Base-by-base conservation (phyloP, 441 rosid species). In the Croton laevigatus region DNA sequence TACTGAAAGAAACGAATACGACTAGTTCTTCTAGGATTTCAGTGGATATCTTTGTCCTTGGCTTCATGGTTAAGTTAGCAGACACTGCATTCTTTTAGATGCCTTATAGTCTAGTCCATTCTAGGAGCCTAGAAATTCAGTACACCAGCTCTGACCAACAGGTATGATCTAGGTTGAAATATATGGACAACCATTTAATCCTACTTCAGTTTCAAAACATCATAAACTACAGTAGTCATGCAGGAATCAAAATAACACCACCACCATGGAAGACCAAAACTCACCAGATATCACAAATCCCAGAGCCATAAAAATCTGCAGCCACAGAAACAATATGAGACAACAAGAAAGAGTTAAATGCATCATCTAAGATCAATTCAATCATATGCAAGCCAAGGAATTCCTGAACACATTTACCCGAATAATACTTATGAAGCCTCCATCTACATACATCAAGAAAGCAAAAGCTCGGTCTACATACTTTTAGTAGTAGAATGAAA, bases 221-320 rank as follows among this genome's bases (percentile, higher is more conserved):
- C n/a, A 51, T 51, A 4, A 51, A 17, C 8, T 51, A 19, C 5
- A 51, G 8, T 8, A 53, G 27, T 19, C 57, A 53, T 53, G 57
- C 7, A 53, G 5, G 12, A 19, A 19, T 53, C 7, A 11, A n/a
- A 53, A 8, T 19, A 53, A 53, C 27, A 53, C 19, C 23, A 53
- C 19, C 23, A 53, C 22, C 27, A 53, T 6, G 53, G 16, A 13
- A 12, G 10, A 51, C 19, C 22, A 8, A 8, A 52, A 53, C 57
- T 53, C 27, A 53, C 57, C 57, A 19, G 57, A 53, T 1, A 53
- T 19, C 57, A 53, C 57, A 53, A 53, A 53, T n/a, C 57, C 57
- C 57, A 53, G 57, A 53, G 27, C 57, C 57, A 53, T 53, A 53
- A 53, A 53, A 19, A 53, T 19, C 57, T 53, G 57, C 57, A 53